Conservation (phyloP, 2,329 filamentous ascomycete genomes). For the Trichoderma oligosporum region DNA sequence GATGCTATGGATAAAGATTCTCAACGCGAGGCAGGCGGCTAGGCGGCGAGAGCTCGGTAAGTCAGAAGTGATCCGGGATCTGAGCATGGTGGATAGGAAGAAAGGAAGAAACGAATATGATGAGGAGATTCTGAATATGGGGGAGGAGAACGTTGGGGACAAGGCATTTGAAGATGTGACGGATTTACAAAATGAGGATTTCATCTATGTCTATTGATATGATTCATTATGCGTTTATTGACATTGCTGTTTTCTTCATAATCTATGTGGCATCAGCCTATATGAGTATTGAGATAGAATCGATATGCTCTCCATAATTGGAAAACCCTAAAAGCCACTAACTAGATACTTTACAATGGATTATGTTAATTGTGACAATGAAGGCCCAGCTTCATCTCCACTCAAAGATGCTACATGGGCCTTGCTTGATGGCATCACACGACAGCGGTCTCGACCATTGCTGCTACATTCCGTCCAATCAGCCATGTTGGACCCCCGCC, state of each 20-base stretch:
- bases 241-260: background rate
- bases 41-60: slow-evolving; percentile 35
- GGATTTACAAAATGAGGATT: slow-evolving; percentile 58
- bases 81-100: slow-evolving; percentile 42
- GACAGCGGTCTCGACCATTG: slow-evolving; percentile 22
- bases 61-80: slow-evolving; percentile 51
- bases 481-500: slow-evolving; percentile 39
- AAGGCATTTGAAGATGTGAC: slow-evolving; percentile 47
- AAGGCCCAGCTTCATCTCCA: slow-evolving; percentile 6
- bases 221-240: background rate
- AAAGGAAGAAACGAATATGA: slow-evolving; percentile 10
- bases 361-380: background rate
- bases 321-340: background rate
- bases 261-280: too few species aligned
- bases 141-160: slow-evolving; percentile 36
- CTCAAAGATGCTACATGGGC: background rate
- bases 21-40: slow-evolving; percentile 48
- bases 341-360: background rate
- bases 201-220: slow-evolving; percentile 51
- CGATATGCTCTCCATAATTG: background rate
- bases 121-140: slow-evolving; percentile 25
- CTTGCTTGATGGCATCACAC: background rate
- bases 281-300: too few species aligned
- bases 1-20: slow-evolving; percentile 39
- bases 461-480: slow-evolving; percentile 41